Evolutionary conservation across 768 basidiomycete genomes (phyloP).

Genomic region (Tubosaeta brunneosetosa): DNA sequence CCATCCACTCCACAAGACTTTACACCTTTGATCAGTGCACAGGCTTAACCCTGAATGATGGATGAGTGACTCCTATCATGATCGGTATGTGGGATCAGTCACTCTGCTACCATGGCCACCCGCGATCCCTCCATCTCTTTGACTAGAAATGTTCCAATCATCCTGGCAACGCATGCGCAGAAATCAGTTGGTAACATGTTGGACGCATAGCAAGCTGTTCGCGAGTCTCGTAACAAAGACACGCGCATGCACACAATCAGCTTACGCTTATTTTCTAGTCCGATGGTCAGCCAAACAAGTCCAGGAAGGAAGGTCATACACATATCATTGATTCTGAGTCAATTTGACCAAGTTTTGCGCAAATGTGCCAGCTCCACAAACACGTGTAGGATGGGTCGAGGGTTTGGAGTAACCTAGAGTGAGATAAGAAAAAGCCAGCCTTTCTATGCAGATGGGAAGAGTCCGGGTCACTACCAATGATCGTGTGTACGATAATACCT

Average conservation of each 20-base stretch:
- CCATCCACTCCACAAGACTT: background rate
- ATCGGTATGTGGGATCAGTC: background rate
- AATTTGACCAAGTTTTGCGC: background rate
- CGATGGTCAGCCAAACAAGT: too few relatives aligned
- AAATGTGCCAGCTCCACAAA: background rate
- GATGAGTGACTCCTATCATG: background rate
- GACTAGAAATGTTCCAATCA: background rate
- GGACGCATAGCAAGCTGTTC: too few relatives aligned
- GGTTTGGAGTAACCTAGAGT: too few relatives aligned
- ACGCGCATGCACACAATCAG: too few relatives aligned
- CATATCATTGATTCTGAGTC: background rate
- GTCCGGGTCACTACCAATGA: background rate
- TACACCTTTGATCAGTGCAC: background rate
- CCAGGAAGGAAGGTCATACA: too few relatives aligned
- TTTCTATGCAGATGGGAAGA: too few relatives aligned
- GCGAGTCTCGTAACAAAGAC: too few relatives aligned
- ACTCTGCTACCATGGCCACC: background rate
- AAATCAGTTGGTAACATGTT: too few relatives aligned
- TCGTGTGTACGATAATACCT: background rate
- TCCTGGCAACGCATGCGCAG: too few relatives aligned
- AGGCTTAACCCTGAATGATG: background rate
- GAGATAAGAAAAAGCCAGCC: too few relatives aligned
- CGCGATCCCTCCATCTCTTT: background rate
- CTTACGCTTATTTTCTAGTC: too few relatives aligned
- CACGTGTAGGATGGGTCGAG: background rate